phyloP scores from a whole-genome alignment of 306 rosid genomes.

The Acacia acuminata region DNA sequence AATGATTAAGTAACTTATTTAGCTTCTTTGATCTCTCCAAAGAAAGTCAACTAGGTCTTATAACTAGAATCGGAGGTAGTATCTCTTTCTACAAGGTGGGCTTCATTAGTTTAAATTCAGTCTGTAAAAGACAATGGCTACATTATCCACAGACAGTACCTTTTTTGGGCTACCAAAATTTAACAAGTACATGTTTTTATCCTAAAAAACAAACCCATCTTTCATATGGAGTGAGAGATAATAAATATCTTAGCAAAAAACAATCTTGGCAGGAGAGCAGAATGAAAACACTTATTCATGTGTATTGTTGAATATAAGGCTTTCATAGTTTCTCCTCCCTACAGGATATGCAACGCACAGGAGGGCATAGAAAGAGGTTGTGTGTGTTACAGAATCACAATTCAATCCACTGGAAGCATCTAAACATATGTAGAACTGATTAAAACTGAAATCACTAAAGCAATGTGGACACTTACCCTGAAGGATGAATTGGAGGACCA shows the following conservation, averaged over 20 bases:
- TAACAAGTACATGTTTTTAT: not conserved
- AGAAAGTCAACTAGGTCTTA: too few species aligned
- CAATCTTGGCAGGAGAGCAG: not conserved
- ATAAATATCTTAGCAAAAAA: not conserved
- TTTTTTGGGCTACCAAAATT: not conserved
- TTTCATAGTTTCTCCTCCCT: not conserved
- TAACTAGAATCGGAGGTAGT: too few species aligned
- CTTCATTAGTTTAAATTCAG: not conserved
- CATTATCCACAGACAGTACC: not conserved
- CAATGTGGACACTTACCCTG: constrained; percentile 44
- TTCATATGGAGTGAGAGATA: not conserved
- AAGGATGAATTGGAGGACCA: constrained; percentile 36
- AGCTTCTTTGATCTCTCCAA: too few species aligned
- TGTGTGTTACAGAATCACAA: not conserved
- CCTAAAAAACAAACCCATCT: not conserved
- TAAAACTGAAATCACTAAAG: not conserved
- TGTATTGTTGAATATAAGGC: not conserved
- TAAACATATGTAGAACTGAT: not conserved
- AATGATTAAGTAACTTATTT: too few species aligned
- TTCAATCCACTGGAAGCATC: not conserved
- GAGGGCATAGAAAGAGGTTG: not conserved
- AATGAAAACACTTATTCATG: not conserved
- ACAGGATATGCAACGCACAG: not conserved
- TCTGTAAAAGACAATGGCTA: not conserved
- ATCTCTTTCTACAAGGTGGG: not conserved